A percentile compares a stretch with the other conserved stretches of the same genome.
These are phyloP conservation scores for Salvia rosmarinus DNA, from an alignment of 257 asterid species.

Conservation along the genomic window DNA sequence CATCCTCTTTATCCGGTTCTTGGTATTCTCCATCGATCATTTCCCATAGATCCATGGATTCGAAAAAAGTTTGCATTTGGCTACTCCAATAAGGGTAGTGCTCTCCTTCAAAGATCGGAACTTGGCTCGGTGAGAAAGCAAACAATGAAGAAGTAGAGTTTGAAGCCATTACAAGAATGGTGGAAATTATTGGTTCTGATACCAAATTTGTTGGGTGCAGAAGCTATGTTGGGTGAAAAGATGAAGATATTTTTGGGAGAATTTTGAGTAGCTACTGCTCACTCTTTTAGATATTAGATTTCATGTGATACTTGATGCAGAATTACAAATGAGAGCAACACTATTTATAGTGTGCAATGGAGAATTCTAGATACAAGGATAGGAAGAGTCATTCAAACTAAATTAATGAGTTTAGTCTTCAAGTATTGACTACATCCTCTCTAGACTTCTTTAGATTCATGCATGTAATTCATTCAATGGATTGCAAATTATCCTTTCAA, in stretches of 20 bases:
- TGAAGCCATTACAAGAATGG: background rate
- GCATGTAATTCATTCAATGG: no score
- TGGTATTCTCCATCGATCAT: background rate
- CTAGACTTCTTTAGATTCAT: no score
- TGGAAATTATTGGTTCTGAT: background rate
- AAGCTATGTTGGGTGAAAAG: background rate
- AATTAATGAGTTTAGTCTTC: no score
- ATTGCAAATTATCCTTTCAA: background rate
- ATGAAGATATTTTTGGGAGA: no score
- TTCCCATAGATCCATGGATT: background rate
- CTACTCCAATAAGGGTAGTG: conserved; percentile 19
- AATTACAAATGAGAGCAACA: no score
- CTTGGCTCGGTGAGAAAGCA: background rate
- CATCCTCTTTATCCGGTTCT: background rate
- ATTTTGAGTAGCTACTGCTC: no score
- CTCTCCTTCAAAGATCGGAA: conserved; percentile 12
- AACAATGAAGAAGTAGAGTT: background rate
- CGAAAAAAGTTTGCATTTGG: conserved; percentile 11
- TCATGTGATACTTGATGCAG: no score
- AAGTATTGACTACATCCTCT: no score
- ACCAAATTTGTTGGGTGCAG: background rate
- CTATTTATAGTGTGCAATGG: no score
- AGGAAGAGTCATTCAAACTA: no score
- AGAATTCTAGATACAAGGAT: no score
- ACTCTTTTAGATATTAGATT: no score